Evolutionary conservation across 495 filamentous ascomycete species (phyloP).

Genomic region (Hypoxylon lenormandii): DNA sequence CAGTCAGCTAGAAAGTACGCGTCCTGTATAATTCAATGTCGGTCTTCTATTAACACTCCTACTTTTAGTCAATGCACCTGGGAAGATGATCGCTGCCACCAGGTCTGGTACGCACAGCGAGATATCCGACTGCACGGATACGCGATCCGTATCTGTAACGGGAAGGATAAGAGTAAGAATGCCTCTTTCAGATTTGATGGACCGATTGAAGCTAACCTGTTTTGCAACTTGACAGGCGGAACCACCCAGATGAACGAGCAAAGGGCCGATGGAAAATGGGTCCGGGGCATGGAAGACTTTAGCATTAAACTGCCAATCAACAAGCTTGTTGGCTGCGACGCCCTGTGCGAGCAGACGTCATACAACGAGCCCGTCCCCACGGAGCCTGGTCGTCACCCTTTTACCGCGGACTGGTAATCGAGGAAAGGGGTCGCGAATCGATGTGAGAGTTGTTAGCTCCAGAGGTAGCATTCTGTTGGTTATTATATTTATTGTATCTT

Average conservation of each 20-base stretch:
- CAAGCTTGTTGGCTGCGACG: slow-evolving; percentile 16
- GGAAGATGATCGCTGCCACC: slow-evolving; percentile 5
- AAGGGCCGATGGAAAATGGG: not conserved
- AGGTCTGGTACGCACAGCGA: slow-evolving; percentile 13
- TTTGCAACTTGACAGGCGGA: not conserved
- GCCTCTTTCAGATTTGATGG: not conserved
- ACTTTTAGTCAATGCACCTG: not conserved
- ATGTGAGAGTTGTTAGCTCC: too few species aligned
- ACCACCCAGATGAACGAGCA: not conserved
- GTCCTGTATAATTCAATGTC: too few species aligned
- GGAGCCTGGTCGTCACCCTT: slow-evolving; percentile 6
- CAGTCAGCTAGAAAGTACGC: slow-evolving; percentile 4
- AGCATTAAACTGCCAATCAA: slow-evolving; percentile 4
- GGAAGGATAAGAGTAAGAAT: slow-evolving; percentile 1
- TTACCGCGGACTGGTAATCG: slow-evolving; percentile 8
- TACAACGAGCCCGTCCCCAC: not conserved
- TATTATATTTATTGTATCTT: too few species aligned
- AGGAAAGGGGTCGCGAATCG: too few species aligned
- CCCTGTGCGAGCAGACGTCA: not conserved
- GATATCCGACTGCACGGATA: slow-evolving; percentile 1
- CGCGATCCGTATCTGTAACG: not conserved
- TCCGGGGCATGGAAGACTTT: slow-evolving; percentile 5
- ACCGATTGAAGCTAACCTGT: not conserved
- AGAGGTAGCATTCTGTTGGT: too few species aligned
- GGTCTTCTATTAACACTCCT: not conserved